Evolutionary conservation across 2,329 filamentous ascomycete genomes (phyloP), one percentile per base, ranked within the genome.

Genomic region (Emmonsiellopsis sp.): DNA sequence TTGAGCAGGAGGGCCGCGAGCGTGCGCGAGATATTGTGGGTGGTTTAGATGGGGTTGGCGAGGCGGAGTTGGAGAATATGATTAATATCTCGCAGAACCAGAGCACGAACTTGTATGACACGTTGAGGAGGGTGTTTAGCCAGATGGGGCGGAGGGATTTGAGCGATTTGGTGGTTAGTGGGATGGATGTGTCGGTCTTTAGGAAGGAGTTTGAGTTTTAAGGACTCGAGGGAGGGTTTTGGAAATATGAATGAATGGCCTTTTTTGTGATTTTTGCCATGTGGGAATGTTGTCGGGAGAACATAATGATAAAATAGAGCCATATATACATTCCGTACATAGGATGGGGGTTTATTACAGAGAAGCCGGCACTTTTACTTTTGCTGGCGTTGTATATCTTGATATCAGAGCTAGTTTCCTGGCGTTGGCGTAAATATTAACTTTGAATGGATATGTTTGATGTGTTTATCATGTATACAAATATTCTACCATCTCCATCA

Each of bases 71-170:
- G 16, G 88, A 95, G 65, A 80, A 86, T 56, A 90, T 95, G 84
- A 86, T 94, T 52, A 86, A 86, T 50, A 70, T 71, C 42, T 71
- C 66, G 48, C 92, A 97, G 76, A 98, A 98, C 72, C 85, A 94
- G 68, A 95, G 89, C 76, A 96, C 91, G 49, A 98, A 96, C 64
- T 75, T 98, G 55, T 95, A 95, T 70, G 94, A 98, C 70, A 98
- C 94, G 10, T 75, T 98, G 57, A 77, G 92, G 57, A 79, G 94
- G 56, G 93, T 97, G n/a, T 97, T 98, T 71, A 91, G 85, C 8
- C 89, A 95, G 74, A 97, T 98, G 93, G 87, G 87, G 2, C 76
- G 93, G 54, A 77, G 89, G 54, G 93, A 98, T 71, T 69, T 98
- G 65, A 86, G 87, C 2, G 91, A 97, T 67, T 81, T 84, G 74